Evolutionary conservation across 2,329 filamentous ascomycete species (phyloP), one percentile per base, ranked within the genome.

Genomic region (Bipolaris victoriae): DNA sequence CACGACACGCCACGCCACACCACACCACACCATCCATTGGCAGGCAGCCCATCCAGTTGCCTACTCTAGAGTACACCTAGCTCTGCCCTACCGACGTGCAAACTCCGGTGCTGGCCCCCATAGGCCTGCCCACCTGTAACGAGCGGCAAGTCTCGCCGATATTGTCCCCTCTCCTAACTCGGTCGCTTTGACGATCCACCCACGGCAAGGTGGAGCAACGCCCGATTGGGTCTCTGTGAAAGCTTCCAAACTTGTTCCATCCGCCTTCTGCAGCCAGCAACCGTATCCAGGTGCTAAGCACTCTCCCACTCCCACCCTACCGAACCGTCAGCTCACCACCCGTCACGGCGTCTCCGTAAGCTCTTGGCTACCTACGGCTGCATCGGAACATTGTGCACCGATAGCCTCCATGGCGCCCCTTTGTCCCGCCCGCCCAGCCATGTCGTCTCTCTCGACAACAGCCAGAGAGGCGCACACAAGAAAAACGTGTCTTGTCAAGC

Each of bases 171-270:
- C 43, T 35, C 16, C 26, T 47, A 15, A 15, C 43, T 29, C 44
- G 5, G n/a, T 43, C 33, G 40, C 49, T 15, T 31, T 35, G 13
- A 26, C 31, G 15, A 16, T 26, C 33, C 36, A 18, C 39, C 33
- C 18, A 48, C 26, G 7, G 44, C 24, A 26, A 15, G 10, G 39
- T 56, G 54, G 43, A 57, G 29, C 20, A 44, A 50, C 37, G 35
- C 33, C 49, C 49, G 49, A 57, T 45, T 57, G 54, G 54, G 13
- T 47, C n/a, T 29, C 16, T 48, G 37, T 31, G 10, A 11, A 11
- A 7, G 40, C 45, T 49, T 62, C 46, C 59, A 52, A 49, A 43
- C 31, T 47, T 40, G 31, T 45, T 36, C 37, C 52, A 55, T 57
- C 52, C 56, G 57, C 56, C 51, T 62, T 50, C 44, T 52, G 50